Evolutionary conservation across 352 stramenopile species (phyloP).

Genomic region (Phytophthora quininea): DNA sequence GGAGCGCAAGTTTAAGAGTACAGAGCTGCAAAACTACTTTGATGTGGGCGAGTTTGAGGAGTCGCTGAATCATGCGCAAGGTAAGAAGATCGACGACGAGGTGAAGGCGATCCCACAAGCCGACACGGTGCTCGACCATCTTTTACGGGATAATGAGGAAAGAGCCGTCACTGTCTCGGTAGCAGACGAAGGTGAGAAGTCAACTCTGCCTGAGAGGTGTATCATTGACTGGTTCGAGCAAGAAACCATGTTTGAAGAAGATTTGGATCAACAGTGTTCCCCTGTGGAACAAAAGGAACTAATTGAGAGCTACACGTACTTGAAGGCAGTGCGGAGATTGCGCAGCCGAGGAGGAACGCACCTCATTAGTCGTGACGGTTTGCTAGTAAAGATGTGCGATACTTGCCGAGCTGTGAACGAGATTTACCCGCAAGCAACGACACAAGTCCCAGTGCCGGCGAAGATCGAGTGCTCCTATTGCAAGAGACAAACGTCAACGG

Average conservation of each 20-base stretch:
- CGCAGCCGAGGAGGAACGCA: conserved; percentile 37
- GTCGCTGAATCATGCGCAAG: conserved; percentile 52
- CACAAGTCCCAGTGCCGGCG: conserved; percentile 58
- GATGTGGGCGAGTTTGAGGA: conserved; percentile 82
- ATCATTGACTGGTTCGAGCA: conserved; percentile 90
- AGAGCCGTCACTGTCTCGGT: conserved; percentile 12
- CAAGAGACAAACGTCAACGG: conserved; percentile 47
- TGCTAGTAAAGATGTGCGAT: conserved; percentile 60
- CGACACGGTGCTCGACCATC: conserved; percentile 56
- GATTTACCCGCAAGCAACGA: conserved; percentile 65
- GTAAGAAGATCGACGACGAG: conserved; percentile 29
- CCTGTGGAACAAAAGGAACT: conserved; percentile 75
- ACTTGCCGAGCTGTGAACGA: conserved; percentile 67
- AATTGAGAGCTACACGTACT: conserved; percentile 70
- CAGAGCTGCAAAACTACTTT: conserved; percentile 88
- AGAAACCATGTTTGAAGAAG: conserved; percentile 91
- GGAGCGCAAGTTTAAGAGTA: conserved; percentile 82
- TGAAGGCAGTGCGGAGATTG: conserved; percentile 68
- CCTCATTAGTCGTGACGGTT: conserved; percentile 48
- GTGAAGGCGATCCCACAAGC: conserved; percentile 43
- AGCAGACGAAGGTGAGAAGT: conserved; percentile 16
- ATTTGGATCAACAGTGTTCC: conserved; percentile 80
- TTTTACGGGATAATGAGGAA: conserved; percentile 53
- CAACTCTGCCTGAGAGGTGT: conserved; percentile 34
- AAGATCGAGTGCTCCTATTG: conserved; percentile 79